Evolutionary conservation across 192 early-diverging fungal genomes (phyloP).

Genomic region (Entomortierella lignicola): DNA sequence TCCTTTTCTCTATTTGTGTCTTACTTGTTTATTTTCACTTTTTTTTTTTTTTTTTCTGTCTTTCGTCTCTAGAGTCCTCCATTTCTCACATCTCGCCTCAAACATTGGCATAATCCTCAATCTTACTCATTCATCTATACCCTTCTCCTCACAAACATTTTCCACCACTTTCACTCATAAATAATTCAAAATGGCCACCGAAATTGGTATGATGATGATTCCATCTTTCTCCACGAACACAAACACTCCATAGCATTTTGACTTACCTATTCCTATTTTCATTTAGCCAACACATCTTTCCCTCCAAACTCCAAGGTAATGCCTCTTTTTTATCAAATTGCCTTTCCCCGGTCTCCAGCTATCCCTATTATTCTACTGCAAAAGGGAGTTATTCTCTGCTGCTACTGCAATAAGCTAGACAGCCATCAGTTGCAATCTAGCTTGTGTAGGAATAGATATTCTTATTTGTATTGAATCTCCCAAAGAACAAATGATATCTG

Average conservation of each 20-base stretch:
- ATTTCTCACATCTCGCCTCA: background rate
- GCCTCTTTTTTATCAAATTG: background rate
- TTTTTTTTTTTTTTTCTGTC: constrained; percentile 3
- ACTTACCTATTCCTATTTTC: too few species aligned
- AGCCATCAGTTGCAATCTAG: too few species aligned
- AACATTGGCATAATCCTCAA: background rate
- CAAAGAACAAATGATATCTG: too few species aligned
- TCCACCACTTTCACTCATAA: background rate
- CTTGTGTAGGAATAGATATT: too few species aligned
- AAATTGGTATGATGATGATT: constrained; percentile 34
- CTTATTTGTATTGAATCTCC: too few species aligned
- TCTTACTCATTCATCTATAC: background rate
- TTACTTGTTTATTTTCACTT: background rate
- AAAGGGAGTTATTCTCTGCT: too few species aligned
- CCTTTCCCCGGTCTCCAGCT: background rate
- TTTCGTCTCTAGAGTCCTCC: background rate
- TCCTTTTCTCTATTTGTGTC: background rate
- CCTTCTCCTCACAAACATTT: background rate
- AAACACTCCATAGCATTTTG: too few species aligned
- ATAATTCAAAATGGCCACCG: constrained; percentile 27
- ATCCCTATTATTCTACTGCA: background rate
- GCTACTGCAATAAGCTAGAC: too few species aligned
- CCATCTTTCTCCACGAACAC: background rate
- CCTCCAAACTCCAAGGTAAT: background rate
- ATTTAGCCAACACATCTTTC: too few species aligned